Percentiles rank a stretch among this genome's conserved stretches.
Evolutionary conservation across 108 stramenopile genomes (phyloP).

Genomic region (Cyclotella distinguenda): DNA sequence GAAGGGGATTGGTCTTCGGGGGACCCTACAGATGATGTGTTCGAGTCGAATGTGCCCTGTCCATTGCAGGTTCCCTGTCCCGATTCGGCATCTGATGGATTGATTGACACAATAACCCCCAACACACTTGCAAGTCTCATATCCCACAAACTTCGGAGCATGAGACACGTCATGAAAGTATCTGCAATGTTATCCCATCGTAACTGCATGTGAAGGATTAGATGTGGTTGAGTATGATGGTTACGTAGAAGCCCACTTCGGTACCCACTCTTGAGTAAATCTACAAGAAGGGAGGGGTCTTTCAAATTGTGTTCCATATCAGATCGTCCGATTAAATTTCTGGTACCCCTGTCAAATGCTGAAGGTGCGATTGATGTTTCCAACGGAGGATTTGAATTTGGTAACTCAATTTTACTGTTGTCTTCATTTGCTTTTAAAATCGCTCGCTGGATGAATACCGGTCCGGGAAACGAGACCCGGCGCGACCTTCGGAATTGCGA

Average conservation of each 20-base stretch:
- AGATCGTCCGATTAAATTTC: slow-evolving; percentile 36
- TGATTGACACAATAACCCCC: slow-evolving; percentile 43
- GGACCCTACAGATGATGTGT: slow-evolving; percentile 3
- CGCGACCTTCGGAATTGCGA: not conserved
- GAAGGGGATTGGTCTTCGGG: slow-evolving; percentile 17
- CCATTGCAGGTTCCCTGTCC: not conserved
- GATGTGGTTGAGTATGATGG: slow-evolving; percentile 40
- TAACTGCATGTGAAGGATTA: slow-evolving; percentile 42
- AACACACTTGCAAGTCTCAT: slow-evolving; percentile 45
- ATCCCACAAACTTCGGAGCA: slow-evolving; percentile 47
- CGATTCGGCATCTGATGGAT: slow-evolving; percentile 24
- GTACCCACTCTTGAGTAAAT: slow-evolving; percentile 36
- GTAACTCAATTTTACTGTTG: slow-evolving; percentile 22
- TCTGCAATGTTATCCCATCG: slow-evolving; percentile 49
- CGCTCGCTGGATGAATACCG: slow-evolving; percentile 18
- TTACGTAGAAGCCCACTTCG: slow-evolving; percentile 32
- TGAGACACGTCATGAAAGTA: slow-evolving; percentile 47
- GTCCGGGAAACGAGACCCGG: slow-evolving; percentile 23
- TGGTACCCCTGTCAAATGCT: slow-evolving; percentile 32
- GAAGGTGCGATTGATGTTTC: slow-evolving; percentile 13
- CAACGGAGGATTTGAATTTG: slow-evolving; percentile 21
- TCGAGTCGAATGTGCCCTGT: too few species aligned
- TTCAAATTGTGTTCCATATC: slow-evolving; percentile 41
- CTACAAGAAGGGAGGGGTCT: slow-evolving; percentile 28
- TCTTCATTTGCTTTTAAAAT: slow-evolving; percentile 22